Conservation (phyloP, 2,329 filamentous ascomycete genomes). For the Fusarium duplospermum region DNA sequence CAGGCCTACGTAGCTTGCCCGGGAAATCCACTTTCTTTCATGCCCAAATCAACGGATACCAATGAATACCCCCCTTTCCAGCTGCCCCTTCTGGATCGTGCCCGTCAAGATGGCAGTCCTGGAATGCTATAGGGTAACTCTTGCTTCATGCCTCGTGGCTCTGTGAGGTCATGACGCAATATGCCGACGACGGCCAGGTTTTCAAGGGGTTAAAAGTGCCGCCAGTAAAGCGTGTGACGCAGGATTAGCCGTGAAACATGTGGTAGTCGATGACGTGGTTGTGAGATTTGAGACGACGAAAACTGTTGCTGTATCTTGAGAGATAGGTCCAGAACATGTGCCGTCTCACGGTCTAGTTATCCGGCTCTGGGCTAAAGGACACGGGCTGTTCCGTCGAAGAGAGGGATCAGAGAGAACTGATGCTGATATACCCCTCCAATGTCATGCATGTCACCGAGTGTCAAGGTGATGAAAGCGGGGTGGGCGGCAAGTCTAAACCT, state of each 20-base stretch:
- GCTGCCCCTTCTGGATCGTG: slow-evolving; percentile 16
- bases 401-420: not conserved
- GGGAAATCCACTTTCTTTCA: slow-evolving; percentile 25
- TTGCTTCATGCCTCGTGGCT: slow-evolving; percentile 1
- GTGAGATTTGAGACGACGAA: not conserved
- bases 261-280: slow-evolving; percentile 11
- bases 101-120: slow-evolving; percentile 3
- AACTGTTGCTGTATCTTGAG: not conserved
- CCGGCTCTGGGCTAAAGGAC: not conserved
- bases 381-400: not conserved
- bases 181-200: slow-evolving; percentile 6
- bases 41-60: slow-evolving; percentile 11
- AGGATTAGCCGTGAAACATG: not conserved
- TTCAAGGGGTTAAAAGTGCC: slow-evolving; percentile 3
- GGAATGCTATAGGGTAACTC: slow-evolving; percentile 35
- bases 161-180: slow-evolving; percentile 36
- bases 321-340: not conserved
- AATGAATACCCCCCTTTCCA: slow-evolving; percentile 31
- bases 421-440: not conserved
- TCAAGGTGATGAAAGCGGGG: not conserved
- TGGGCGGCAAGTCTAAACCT: not conserved
- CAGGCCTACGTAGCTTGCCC: slow-evolving; percentile 24
- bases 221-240: slow-evolving; percentile 17
- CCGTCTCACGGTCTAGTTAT: not conserved
- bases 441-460: not conserved